A percentile compares a stretch with the other conserved stretches of the same genome.
These are phyloP conservation scores for Fusarium chlamydosporum DNA, from an alignment of 2,329 filamentous ascomycete species.

Conservation along the genomic window DNA sequence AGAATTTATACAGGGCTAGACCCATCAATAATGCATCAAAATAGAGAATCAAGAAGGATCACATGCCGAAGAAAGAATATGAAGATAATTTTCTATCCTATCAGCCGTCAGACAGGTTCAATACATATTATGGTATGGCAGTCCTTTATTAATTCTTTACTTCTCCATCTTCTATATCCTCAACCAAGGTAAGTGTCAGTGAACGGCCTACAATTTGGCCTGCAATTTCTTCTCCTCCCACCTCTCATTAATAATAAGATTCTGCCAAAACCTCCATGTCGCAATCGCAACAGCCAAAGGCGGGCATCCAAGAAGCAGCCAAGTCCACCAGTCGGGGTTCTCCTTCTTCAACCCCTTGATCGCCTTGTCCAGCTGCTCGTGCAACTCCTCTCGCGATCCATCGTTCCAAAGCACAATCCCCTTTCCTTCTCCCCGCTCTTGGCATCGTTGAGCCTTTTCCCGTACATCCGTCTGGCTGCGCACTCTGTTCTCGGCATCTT, in stretches of 20 bases:
- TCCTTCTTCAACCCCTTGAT: slow-evolving; percentile 72
- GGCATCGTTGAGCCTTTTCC: slow-evolving; percentile 83
- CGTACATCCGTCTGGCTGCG: slow-evolving; percentile 87
- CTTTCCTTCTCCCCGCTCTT: slow-evolving; percentile 72
- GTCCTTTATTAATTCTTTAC: neutral
- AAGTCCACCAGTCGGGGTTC: slow-evolving; percentile 89
- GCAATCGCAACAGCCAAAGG: slow-evolving; percentile 79
- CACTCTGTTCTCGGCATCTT: slow-evolving; percentile 90
- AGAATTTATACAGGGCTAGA: too few species aligned
- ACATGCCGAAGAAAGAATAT: too few species aligned
- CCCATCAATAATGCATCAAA: too few species aligned
- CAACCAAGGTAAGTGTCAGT: neutral
- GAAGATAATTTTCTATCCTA: neutral
- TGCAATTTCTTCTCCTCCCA: slow-evolving; percentile 73
- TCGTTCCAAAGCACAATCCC: slow-evolving; percentile 96
- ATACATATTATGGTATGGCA: too few species aligned
- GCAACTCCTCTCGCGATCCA: slow-evolving; percentile 77
- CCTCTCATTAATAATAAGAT: slow-evolving; percentile 75
- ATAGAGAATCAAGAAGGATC: too few species aligned
- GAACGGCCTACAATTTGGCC: slow-evolving; percentile 41
- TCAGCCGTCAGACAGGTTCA: too few species aligned
- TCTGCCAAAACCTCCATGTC: slow-evolving; percentile 79
- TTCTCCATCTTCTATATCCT: neutral
- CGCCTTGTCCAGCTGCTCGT: slow-evolving; percentile 74
- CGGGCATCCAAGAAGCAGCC: slow-evolving; percentile 76